Evolutionary conservation across 768 basidiomycete species (phyloP).

Genomic region (Kwoniella europaea): DNA sequence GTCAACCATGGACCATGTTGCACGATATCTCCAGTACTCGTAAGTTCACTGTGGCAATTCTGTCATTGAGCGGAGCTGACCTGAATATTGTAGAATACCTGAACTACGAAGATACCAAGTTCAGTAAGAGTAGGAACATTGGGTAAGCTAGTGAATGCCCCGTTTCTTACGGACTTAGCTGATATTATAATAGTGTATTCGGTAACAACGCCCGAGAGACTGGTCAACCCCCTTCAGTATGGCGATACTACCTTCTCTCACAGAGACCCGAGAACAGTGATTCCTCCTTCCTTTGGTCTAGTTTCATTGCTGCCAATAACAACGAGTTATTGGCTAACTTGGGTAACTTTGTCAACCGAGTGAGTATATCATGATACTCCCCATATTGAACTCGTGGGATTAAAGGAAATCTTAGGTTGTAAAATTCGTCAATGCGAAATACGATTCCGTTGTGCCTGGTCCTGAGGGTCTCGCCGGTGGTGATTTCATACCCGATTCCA

Average conservation of each 20-base stretch:
- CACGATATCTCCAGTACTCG: conserved; percentile 95
- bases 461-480: conserved; percentile 72
- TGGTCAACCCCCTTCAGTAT: conserved; percentile 89
- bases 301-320: conserved; percentile 91
- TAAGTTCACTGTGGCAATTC: conserved; percentile 56
- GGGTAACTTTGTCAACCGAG: conserved; percentile 96
- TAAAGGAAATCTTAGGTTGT: conserved; percentile 60
- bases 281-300: conserved; percentile 95
- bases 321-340: conserved; percentile 93
- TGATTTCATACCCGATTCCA: conserved; percentile 67
- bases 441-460: conserved; percentile 78
- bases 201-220: conserved; percentile 93
- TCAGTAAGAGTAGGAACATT: conserved; percentile 94
- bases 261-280: conserved; percentile 92
- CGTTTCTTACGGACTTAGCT: not conserved
- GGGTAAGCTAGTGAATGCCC: conserved; percentile 60
- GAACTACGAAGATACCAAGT: conserved; percentile 98
- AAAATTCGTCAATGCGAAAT: conserved; percentile 89
- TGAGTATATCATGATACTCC: conserved; percentile 30
- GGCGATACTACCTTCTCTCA: conserved; percentile 93
- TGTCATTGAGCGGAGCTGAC: not conserved
- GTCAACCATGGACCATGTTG: conserved; percentile 87
- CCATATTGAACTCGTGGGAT: not conserved
- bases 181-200: conserved; percentile 67
- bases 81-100: conserved; percentile 70